These are phyloP conservation scores for Globisporangium yorkense DNA, from an alignment of 352 stramenopile species.

Conservation along the genomic window DNA sequence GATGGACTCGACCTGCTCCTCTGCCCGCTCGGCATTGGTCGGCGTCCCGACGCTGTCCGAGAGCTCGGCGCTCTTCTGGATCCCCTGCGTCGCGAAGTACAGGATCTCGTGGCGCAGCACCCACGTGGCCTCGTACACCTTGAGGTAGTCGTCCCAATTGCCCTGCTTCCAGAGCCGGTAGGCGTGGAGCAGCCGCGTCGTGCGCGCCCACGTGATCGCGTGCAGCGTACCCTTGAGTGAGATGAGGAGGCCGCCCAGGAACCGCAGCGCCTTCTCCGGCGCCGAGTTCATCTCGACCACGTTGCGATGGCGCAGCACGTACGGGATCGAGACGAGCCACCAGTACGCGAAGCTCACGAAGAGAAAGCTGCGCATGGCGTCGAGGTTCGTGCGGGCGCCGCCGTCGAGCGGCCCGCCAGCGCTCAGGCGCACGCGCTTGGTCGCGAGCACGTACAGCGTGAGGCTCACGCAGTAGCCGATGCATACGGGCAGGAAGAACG, in stretches of 20 bases:
- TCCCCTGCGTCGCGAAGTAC: slow-evolving; percentile 78
- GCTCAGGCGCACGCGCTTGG: slow-evolving; percentile 60
- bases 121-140: slow-evolving; percentile 82
- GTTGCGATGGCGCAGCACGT: slow-evolving; percentile 53
- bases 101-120: slow-evolving; percentile 77
- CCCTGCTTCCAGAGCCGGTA: slow-evolving; percentile 72
- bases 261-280: slow-evolving; percentile 56
- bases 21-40: slow-evolving; percentile 4
- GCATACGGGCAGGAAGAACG: slow-evolving; percentile 55
- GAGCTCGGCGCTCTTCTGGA: slow-evolving; percentile 37
- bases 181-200: slow-evolving; percentile 54
- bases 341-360: slow-evolving; percentile 70
- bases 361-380: slow-evolving; percentile 73
- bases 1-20: slow-evolving; percentile 29
- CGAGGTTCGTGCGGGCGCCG: slow-evolving; percentile 61
- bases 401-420: slow-evolving; percentile 27
- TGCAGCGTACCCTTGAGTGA: slow-evolving; percentile 58
- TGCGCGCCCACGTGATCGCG: slow-evolving; percentile 62
- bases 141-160: slow-evolving; percentile 85
- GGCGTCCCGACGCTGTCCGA: background rate
- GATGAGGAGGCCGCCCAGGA: slow-evolving; percentile 58
- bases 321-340: slow-evolving; percentile 61
- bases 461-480: slow-evolving; percentile 66
- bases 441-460: slow-evolving; percentile 65
- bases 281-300: slow-evolving; percentile 47